Evolutionary conservation across 768 basidiomycete species (phyloP).

Genomic region (Mycena polygramma): DNA sequence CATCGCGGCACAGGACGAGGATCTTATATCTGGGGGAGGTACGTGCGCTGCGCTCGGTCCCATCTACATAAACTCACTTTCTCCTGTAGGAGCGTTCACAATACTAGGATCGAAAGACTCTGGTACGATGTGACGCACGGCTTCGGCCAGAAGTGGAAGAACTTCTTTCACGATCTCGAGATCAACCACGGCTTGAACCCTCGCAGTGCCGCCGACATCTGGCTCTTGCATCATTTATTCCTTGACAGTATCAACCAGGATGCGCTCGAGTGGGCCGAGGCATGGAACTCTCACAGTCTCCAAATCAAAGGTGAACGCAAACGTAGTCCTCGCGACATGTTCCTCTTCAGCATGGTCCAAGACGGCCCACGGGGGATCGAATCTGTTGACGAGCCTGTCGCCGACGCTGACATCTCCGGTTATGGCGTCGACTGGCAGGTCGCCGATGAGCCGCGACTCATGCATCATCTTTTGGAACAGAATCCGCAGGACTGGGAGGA

Average conservation of each 20-base stretch:
- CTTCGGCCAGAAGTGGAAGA: conserved; percentile 47
- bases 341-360: conserved; percentile 36
- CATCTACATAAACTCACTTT: neutral
- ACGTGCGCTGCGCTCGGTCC: too few relatives aligned
- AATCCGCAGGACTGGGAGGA: conserved; percentile 22
- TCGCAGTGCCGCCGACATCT: conserved; percentile 40
- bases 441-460: conserved; percentile 3
- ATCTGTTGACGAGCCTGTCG: conserved; percentile 2
- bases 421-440: conserved; percentile 38
- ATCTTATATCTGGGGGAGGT: conserved; percentile 7
- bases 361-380: conserved; percentile 34
- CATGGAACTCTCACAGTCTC: conserved; percentile 46
- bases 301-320: conserved; percentile 23
- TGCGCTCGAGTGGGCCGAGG: conserved; percentile 41
- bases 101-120: conserved; percentile 39
- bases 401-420: conserved; percentile 16
- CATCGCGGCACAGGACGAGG: neutral
- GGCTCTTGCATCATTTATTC: conserved; percentile 48
- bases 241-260: conserved; percentile 41
- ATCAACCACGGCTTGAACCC: conserved; percentile 38
- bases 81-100: conserved; percentile 29
- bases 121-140: conserved; percentile 48
- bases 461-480: conserved; percentile 23
- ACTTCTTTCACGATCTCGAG: conserved; percentile 48
- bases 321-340: conserved; percentile 36